phyloP scores from a whole-genome alignment of 202 grass and related monocot species.

The Schoenoplectus triqueter region DNA sequence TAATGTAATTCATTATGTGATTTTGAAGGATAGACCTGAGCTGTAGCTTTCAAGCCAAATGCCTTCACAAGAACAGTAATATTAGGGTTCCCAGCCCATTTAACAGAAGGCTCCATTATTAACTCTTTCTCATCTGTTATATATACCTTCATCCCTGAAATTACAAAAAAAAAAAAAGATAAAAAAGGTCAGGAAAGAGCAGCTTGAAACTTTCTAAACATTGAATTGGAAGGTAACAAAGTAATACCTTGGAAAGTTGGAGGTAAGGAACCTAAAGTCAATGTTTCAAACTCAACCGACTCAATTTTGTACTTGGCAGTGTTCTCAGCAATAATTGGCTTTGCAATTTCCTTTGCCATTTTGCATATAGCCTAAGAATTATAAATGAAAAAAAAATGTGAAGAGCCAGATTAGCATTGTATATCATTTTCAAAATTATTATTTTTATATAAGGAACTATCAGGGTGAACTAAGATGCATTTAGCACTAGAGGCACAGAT shows the following conservation, averaged over 20 bases:
- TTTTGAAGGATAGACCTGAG: constrained; percentile 53
- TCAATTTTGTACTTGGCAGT: constrained; percentile 82
- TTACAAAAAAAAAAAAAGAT: constrained; percentile 21
- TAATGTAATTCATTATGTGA: neutral
- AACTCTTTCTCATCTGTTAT: constrained; percentile 74
- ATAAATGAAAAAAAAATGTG: constrained; percentile 1
- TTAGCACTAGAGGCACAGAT: no score
- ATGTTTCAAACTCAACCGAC: constrained; percentile 79
- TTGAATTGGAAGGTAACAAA: constrained; percentile 24
- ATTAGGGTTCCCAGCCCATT: constrained; percentile 89
- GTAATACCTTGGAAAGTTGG: constrained; percentile 75
- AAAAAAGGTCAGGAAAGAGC: neutral
- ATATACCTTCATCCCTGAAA: constrained; percentile 76
- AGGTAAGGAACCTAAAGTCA: constrained; percentile 76
- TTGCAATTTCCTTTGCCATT: constrained; percentile 77
- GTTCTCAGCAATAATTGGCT: constrained; percentile 84
- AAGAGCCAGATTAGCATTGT: neutral
- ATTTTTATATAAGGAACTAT: no score
- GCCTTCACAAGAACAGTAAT: constrained; percentile 74
- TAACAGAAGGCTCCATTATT: constrained; percentile 75
- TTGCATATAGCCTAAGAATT: constrained; percentile 68
- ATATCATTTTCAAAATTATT: neutral
- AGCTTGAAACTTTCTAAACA: constrained; percentile 26
- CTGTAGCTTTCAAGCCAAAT: constrained; percentile 69
- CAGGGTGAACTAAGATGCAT: no score